Evolutionary conservation across 768 basidiomycete species (phyloP).

Genomic region (Russula sp.): DNA sequence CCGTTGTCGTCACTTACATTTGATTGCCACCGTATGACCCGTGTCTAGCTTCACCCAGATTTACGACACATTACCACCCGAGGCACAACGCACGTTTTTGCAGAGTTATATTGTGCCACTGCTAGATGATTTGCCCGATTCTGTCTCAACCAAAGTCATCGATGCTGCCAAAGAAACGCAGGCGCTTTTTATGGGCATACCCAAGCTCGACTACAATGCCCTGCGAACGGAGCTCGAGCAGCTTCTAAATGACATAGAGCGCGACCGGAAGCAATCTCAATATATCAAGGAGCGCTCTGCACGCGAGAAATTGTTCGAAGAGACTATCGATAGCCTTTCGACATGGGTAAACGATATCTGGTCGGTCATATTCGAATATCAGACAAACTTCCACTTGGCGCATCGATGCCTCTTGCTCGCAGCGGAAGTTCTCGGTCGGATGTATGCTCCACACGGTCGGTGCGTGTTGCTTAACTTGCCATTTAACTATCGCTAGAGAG

Average conservation of each 20-base stretch:
- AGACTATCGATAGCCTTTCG: constrained; percentile 53
- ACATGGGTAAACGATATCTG: constrained; percentile 66
- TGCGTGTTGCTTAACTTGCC: constrained; percentile 12
- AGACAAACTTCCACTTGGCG: constrained; percentile 48
- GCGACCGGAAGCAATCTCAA: constrained; percentile 52
- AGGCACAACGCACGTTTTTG: constrained; percentile 49
- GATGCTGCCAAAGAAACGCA: constrained; percentile 44
- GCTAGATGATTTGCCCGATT: constrained; percentile 44
- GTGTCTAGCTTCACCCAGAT: constrained; percentile 31
- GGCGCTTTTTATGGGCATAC: constrained; percentile 42
- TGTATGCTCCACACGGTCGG: constrained; percentile 45
- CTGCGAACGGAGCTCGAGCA: constrained; percentile 55
- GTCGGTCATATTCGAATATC: constrained; percentile 57
- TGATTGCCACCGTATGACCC: not conserved
- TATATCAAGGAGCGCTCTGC: constrained; percentile 51
- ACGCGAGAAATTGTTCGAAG: constrained; percentile 52
- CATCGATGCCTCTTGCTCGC: constrained; percentile 57
- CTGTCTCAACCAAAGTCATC: constrained; percentile 41
- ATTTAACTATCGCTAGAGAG: constrained; percentile 18
- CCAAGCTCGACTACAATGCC: constrained; percentile 49
- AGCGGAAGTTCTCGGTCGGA: constrained; percentile 46
- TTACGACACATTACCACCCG: constrained; percentile 52
- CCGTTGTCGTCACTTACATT: no score
- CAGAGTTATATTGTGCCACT: constrained; percentile 51
- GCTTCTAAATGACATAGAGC: constrained; percentile 51